These are phyloP conservation scores for Tritrichomonas musculus DNA, from an alignment of 208 protist genomes.

Conservation along the genomic window DNA sequence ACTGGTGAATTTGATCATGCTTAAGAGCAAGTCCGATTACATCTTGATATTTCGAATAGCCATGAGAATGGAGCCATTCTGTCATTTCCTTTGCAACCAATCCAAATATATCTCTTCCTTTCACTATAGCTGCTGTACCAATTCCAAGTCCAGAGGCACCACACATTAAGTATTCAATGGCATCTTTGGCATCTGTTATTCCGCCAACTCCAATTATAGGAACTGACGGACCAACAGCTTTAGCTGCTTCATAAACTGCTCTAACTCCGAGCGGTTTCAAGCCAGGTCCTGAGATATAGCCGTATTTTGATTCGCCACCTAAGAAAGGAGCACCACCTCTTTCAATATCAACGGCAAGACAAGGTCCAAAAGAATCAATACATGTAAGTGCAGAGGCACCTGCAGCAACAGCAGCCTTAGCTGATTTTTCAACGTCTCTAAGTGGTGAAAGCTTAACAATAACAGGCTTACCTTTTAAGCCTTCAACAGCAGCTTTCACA, in stretches of 20 bases:
- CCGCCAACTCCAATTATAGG: not conserved
- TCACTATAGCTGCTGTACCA: conserved; percentile 9
- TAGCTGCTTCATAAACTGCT: not conserved
- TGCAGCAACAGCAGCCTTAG: not conserved
- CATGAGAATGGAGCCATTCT: not conserved
- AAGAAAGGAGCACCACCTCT: not conserved
- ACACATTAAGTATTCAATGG: conserved; percentile 16
- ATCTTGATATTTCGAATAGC: not conserved
- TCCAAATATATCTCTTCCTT: not conserved
- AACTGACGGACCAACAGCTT: not conserved
- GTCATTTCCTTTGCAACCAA: not conserved
- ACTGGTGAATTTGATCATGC: not conserved
- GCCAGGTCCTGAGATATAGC: not conserved
- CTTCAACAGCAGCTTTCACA: not conserved
- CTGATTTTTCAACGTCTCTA: not conserved
- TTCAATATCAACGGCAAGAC: not conserved
- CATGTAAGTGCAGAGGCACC: not conserved
- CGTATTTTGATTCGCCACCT: not conserved
- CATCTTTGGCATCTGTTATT: not conserved
- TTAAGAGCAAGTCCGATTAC: not conserved
- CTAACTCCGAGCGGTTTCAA: not conserved
- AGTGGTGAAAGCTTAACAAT: not conserved
- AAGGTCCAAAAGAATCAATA: not conserved
- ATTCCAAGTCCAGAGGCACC: conserved; percentile 1
- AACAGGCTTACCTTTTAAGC: not conserved